Conservation (phyloP, 345 rosid genomes). For the Gossypium sturtianum region DNA sequence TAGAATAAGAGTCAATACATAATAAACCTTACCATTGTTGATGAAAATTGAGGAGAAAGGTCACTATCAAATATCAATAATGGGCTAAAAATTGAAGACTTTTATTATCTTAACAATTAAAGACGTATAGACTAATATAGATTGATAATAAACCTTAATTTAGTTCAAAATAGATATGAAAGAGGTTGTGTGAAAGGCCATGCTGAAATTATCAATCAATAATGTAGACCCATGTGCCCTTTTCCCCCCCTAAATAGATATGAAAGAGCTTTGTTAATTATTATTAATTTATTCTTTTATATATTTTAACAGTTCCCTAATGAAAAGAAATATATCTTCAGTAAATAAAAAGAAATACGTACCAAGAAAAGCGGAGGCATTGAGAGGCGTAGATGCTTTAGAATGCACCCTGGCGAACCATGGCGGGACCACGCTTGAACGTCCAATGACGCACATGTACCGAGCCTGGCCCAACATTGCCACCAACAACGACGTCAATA, state of each 20-base stretch:
- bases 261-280: no score
- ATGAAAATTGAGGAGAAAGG: slow-evolving; percentile 5
- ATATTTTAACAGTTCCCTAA: no score
- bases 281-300: no score
- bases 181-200: no score
- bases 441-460: slow-evolving; percentile 97
- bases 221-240: no score
- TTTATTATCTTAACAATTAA: not conserved
- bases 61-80: slow-evolving; percentile 14
- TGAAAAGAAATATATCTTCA: no score
- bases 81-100: not conserved
- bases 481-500: slow-evolving; percentile 82
- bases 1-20: no score
- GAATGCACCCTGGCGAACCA: slow-evolving; percentile 90
- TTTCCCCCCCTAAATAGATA: no score
- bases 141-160: no score
- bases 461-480: slow-evolving; percentile 96
- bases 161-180: no score
- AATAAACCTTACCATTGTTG: no score
- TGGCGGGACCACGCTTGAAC: slow-evolving; percentile 74
- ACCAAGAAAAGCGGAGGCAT: slow-evolving; percentile 95
- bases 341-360: slow-evolving; percentile 7
- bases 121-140: not conserved
- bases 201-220: no score
- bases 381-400: slow-evolving; percentile 75